These are phyloP conservation scores for Podospora sp. DNA, from an alignment of 495 filamentous ascomycete species.

Conservation along the genomic window DNA sequence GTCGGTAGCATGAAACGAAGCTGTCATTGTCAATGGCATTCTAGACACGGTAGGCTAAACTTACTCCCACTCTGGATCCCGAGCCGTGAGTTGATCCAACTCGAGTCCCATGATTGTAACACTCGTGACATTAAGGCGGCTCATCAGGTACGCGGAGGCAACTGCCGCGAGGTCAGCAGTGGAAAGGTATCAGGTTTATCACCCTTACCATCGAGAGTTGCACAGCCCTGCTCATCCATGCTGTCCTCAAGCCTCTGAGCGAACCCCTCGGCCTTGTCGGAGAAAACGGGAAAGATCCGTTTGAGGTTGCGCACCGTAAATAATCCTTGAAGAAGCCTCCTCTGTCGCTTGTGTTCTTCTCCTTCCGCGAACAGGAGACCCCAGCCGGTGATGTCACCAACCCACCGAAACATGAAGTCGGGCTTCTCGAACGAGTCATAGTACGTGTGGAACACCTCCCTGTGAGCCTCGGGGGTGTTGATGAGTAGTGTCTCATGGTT, in stretches of 20 bases:
- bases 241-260: background rate
- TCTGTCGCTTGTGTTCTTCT: constrained; percentile 35
- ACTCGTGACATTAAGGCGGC: too few species aligned
- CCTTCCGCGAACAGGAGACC: constrained; percentile 42
- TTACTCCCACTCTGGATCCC: too few species aligned
- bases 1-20: constrained; percentile 31
- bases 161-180: too few species aligned
- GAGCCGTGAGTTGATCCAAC: too few species aligned
- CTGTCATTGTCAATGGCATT: constrained; percentile 8
- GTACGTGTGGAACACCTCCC: constrained; percentile 40
- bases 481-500: constrained; percentile 39
- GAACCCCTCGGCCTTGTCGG: constrained; percentile 8
- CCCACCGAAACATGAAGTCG: constrained; percentile 30
- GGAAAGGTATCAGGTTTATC: too few species aligned
- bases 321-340: constrained; percentile 25
- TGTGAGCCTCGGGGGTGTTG: constrained; percentile 40
- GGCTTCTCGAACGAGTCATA: constrained; percentile 43
- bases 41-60: too few species aligned
- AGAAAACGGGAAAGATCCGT: constrained; percentile 9
- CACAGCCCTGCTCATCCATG: background rate
- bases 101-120: too few species aligned
- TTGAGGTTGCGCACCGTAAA: constrained; percentile 29
- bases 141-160: too few species aligned
- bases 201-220: too few species aligned
- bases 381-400: constrained; percentile 36